Conservation (phyloP, 345 rosid genomes). For the Psidium friedrichsthalianum region DNA sequence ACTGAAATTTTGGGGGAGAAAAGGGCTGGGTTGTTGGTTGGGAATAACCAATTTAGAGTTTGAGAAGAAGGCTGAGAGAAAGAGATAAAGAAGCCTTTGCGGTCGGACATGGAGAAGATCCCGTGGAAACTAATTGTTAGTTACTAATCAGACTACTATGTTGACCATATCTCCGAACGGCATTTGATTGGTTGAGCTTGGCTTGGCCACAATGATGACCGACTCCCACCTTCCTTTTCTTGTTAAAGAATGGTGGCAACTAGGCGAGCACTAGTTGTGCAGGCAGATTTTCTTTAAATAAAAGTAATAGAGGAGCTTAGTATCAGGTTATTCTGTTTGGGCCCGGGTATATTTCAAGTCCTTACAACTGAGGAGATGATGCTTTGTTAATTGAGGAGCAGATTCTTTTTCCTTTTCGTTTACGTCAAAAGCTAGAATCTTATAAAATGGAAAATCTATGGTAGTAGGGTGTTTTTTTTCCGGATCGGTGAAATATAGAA, state of each 20-base stretch:
- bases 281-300: not conserved
- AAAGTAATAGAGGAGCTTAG: not conserved
- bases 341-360: not conserved
- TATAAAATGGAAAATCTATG: not conserved
- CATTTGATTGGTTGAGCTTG: not conserved
- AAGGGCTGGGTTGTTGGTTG: not conserved
- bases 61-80: not conserved
- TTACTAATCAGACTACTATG: not conserved
- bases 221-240: not conserved
- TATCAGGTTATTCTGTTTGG: not conserved
- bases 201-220: not conserved
- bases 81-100: not conserved
- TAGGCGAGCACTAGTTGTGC: not conserved
- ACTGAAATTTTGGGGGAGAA: not conserved
- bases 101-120: not conserved
- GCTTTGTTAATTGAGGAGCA: not conserved
- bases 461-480: not conserved
- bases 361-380: not conserved
- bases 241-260: not conserved
- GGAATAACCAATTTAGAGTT: not conserved
- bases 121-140: not conserved
- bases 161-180: not conserved
- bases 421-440: not conserved
- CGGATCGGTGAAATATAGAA: not conserved
- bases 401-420: not conserved